phyloP scores from a whole-genome alignment of 2,329 filamentous ascomycete genomes.

The Huntiella savannae region DNA sequence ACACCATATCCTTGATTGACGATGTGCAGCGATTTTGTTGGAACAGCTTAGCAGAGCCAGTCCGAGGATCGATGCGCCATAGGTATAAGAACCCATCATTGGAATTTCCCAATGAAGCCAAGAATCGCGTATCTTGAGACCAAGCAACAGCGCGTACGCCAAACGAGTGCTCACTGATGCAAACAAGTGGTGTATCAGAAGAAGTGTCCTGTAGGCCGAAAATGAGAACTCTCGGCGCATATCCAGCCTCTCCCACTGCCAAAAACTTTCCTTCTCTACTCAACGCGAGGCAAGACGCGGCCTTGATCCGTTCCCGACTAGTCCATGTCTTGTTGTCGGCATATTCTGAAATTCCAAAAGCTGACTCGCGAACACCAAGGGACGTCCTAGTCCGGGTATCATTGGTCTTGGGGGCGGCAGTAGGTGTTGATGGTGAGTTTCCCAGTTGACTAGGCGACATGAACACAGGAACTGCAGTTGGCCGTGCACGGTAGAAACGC shows the following conservation, averaged over 20 bases:
- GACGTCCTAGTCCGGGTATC: slow-evolving; percentile 41
- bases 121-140: slow-evolving; percentile 66
- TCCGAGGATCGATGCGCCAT: slow-evolving; percentile 71
- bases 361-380: slow-evolving; percentile 27
- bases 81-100: slow-evolving; percentile 92
- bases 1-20: slow-evolving; percentile 67
- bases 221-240: slow-evolving; percentile 75
- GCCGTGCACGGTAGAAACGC: slow-evolving; percentile 77
- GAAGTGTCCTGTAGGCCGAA: slow-evolving; percentile 69
- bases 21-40: slow-evolving; percentile 85
- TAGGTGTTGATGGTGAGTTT: slow-evolving; percentile 29
- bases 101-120: slow-evolving; percentile 71
- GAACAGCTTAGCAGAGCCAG: slow-evolving; percentile 59
- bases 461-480: slow-evolving; percentile 51
- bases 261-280: slow-evolving; percentile 75
- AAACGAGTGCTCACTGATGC: slow-evolving; percentile 74
- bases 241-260: slow-evolving; percentile 88
- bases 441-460: slow-evolving; percentile 33
- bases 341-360: slow-evolving; percentile 29
- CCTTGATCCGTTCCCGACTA: slow-evolving; percentile 81
- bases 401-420: slow-evolving; percentile 40
- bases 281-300: slow-evolving; percentile 75
- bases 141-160: slow-evolving; percentile 80
- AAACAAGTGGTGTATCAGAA: slow-evolving; percentile 64
- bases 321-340: slow-evolving; percentile 66